These are phyloP conservation scores for Phoma sp. DNA, from an alignment of 2,329 filamentous ascomycete species.

Conservation along the genomic window DNA sequence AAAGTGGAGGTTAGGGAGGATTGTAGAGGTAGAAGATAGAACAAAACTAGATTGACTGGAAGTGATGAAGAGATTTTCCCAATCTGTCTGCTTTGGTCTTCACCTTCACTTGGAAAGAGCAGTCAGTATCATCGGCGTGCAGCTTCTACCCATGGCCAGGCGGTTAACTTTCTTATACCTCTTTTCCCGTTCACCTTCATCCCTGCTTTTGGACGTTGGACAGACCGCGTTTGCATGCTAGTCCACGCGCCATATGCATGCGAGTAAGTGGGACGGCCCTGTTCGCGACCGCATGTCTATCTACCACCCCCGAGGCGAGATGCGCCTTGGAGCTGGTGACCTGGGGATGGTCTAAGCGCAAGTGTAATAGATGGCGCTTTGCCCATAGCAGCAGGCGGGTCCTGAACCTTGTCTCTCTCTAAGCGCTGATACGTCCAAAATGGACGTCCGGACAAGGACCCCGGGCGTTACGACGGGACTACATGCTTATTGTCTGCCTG, in stretches of 20 bases:
- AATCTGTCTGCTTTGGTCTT: conserved; percentile 6
- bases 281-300: conserved; percentile 22
- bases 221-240: conserved; percentile 35
- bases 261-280: conserved; percentile 30
- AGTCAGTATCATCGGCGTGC: conserved; percentile 25
- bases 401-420: conserved; percentile 35
- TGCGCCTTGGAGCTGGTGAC: conserved; percentile 10
- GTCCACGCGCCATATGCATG: conserved; percentile 40
- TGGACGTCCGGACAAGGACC: conserved; percentile 28
- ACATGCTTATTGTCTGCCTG: conserved; percentile 25
- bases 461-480: conserved; percentile 27
- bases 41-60: not conserved
- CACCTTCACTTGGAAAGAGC: conserved; percentile 20
- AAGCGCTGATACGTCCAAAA: conserved; percentile 39
- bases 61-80: conserved; percentile 4
- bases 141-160: conserved; percentile 17
- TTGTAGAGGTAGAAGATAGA: not conserved
- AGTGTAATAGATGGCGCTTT: conserved; percentile 35
- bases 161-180: conserved; percentile 39
- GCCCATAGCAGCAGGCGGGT: conserved; percentile 28
- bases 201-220: conserved; percentile 36
- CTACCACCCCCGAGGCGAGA: conserved; percentile 25
- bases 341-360: conserved; percentile 35
- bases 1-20: not conserved
- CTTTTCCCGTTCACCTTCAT: conserved; percentile 20